Evolutionary conservation across 306 rosid species (phyloP), one percentile per base, ranked within the genome.

Genomic region (Cucurbita maxima): DNA sequence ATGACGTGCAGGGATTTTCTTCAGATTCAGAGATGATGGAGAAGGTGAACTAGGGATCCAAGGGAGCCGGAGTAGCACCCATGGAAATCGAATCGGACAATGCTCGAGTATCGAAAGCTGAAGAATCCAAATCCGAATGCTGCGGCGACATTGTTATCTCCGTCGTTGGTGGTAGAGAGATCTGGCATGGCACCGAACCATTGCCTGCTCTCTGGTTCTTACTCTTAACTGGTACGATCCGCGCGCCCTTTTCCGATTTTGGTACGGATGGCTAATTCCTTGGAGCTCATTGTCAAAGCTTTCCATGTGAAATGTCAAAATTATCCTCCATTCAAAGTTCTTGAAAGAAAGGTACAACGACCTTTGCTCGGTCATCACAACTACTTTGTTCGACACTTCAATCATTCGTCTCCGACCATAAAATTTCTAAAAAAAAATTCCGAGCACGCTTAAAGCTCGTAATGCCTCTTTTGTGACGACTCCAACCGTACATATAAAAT

Each of bases 1-100:
- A 75, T 12, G 71, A 75, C 15, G 78, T 5, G 34, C 59, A 59
- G 40, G 59, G 78, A 64, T 61, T 75, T 64, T 75, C 54, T n/a
- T 75, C 78, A 19, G 51, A 37, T 22, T 51, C 72, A 61, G 72
- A 75, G 54, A 45, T 40, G 60, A 58, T 59, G 59, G 71, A 75
- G 45, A 71, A 61, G 38, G 67, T 19, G 52, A 66, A 73, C 6
- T 66, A 66, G 4, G 16, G 72, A 19, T 44, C 55, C 40, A 67
- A 19, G 19, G 54, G 37, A 43, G 45, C 45, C 43, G 52, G 63
- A 58, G 40, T 25, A 54, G 30, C 58, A 18, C 8, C 58, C 30
- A 30, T 7, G 38, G 66, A 19, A 36, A 16, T 25, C 20, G 20
- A 41, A 68, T 11, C 22, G 37, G 38, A 5, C n/a, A n/a, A 64